These are phyloP conservation scores for Stachybotrys elegans DNA, from an alignment of 2,329 filamentous ascomycete species.

Conservation along the genomic window DNA sequence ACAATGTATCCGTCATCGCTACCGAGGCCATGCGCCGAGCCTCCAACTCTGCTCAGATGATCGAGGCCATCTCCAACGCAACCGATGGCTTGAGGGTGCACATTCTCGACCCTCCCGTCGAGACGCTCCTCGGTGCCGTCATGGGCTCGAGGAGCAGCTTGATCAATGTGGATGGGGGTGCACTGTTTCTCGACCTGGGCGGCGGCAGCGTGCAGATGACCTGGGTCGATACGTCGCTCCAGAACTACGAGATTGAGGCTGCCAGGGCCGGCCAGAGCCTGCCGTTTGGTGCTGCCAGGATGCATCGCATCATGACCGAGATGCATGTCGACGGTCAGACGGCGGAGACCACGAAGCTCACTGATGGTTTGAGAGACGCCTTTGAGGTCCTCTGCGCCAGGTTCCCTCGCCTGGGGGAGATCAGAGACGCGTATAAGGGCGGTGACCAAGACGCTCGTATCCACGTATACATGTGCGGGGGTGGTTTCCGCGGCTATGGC, in stretches of 20 bases:
- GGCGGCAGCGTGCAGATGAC: conserved; percentile 66
- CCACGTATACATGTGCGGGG: conserved; percentile 80
- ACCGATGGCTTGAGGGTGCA: conserved; percentile 64
- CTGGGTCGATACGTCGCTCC: conserved; percentile 48
- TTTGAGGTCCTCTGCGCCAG: conserved; percentile 46
- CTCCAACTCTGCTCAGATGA: conserved; percentile 65
- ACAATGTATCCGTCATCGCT: conserved; percentile 70
- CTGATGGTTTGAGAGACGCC: conserved; percentile 51
- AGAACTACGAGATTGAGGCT: conserved; percentile 46
- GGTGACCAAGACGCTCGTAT: conserved; percentile 36
- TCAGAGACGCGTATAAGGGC: conserved; percentile 28
- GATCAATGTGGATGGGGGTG: conserved; percentile 52
- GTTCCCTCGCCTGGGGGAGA: conserved; percentile 44
- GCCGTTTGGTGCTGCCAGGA: conserved; percentile 56
- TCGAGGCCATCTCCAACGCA: conserved; percentile 54
- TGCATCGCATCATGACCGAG: conserved; percentile 44
- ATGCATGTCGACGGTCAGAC: conserved; percentile 33
- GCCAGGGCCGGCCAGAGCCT: conserved; percentile 52
- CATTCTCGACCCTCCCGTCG: conserved; percentile 71
- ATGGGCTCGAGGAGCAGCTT: conserved; percentile 78
- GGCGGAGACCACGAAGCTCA: conserved; percentile 50
- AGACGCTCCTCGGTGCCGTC: conserved; percentile 72
- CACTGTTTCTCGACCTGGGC: conserved; percentile 82
- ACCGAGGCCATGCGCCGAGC: conserved; percentile 87
- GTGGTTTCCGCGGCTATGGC: conserved; percentile 86